A percentile compares a stretch with the other conserved stretches of the same genome.
Evolutionary conservation across 257 asterid genomes (phyloP).

Genomic region (Solanum phureja): DNA sequence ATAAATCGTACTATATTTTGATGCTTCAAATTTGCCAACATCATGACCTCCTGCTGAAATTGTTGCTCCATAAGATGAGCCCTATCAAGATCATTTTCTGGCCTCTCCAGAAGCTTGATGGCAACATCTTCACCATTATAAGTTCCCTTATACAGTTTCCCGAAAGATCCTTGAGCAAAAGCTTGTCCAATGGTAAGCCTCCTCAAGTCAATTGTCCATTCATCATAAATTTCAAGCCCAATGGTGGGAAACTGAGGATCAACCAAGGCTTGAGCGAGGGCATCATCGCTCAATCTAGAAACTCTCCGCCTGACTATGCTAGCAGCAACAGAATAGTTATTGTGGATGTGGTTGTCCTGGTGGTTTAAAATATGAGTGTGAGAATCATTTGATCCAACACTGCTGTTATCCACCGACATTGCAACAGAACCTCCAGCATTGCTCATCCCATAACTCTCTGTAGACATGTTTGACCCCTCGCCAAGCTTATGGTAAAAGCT

Average conservation of each 20-base stretch:
- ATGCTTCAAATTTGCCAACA: slow-evolving; percentile 80
- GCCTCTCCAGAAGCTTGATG: slow-evolving; percentile 86
- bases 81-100: slow-evolving; percentile 71
- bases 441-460: slow-evolving; percentile 77
- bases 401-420: slow-evolving; percentile 80
- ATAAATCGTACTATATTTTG: slow-evolving; percentile 90
- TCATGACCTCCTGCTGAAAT: slow-evolving; percentile 96
- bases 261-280: slow-evolving; percentile 88
- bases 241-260: slow-evolving; percentile 72
- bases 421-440: slow-evolving; percentile 90
- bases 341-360: slow-evolving; percentile 59
- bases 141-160: slow-evolving; percentile 84
- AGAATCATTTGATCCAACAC: slow-evolving; percentile 83
- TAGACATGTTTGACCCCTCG: slow-evolving; percentile 84
- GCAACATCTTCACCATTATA: slow-evolving; percentile 94
- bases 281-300: slow-evolving; percentile 68
- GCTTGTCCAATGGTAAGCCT: slow-evolving; percentile 95
- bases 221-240: slow-evolving; percentile 80
- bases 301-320: slow-evolving; percentile 60
- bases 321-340: slow-evolving; percentile 63
- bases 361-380: slow-evolving; percentile 71
- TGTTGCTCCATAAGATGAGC: slow-evolving; percentile 93
- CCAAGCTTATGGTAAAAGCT: slow-evolving; percentile 77
- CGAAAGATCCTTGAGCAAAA: slow-evolving; percentile 97
- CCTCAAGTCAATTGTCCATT: slow-evolving; percentile 89